Evolutionary conservation across 768 basidiomycete genomes (phyloP).

Genomic region (Suillus spraguei): DNA sequence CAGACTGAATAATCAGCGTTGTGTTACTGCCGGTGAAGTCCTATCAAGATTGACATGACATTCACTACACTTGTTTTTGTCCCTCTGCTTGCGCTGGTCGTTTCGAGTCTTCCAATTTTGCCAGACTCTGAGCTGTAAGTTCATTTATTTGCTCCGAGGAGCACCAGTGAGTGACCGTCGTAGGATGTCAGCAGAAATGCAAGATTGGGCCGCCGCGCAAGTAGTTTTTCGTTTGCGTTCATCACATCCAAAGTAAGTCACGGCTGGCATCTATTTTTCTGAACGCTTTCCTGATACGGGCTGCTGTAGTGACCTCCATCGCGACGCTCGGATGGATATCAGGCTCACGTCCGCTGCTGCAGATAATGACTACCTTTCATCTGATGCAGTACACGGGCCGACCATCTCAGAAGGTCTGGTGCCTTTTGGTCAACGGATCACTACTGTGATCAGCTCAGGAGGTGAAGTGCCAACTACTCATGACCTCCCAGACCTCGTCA

Average conservation of each 20-base stretch:
- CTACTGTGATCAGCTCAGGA: not conserved
- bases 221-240: not conserved
- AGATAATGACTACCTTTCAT: not conserved
- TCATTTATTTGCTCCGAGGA: not conserved
- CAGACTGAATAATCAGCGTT: not conserved
- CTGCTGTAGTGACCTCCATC: not conserved
- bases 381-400: not conserved
- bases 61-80: slow-evolving; percentile 40
- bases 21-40: not conserved
- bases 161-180: not conserved
- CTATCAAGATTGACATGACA: slow-evolving; percentile 31
- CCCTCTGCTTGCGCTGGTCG: slow-evolving; percentile 46
- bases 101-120: slow-evolving; percentile 42
- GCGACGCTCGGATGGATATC: not conserved
- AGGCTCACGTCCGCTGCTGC: not conserved
- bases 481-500: not conserved
- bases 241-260: slow-evolving; percentile 1
- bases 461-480: not conserved
- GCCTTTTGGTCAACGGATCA: not conserved
- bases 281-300: not conserved
- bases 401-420: not conserved
- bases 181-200: slow-evolving; percentile 1
- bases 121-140: slow-evolving; percentile 33
- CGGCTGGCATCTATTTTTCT: not conserved
- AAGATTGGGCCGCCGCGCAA: not conserved